Evolutionary conservation across 2,329 filamentous ascomycete species (phyloP).

Genomic region (Ophiosphaerella korrae): DNA sequence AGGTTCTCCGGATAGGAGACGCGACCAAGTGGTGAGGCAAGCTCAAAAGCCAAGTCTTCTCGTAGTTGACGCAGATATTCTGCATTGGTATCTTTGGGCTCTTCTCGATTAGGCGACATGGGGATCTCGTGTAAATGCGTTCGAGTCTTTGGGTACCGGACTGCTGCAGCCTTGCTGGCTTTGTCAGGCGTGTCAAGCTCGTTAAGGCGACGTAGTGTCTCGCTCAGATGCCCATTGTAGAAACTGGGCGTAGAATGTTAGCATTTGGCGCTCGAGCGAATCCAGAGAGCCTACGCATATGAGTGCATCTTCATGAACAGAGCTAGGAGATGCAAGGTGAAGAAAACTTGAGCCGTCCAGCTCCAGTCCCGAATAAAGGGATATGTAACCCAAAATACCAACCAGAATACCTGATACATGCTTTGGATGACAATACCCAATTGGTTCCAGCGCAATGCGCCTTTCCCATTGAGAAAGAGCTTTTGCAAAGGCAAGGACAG

Average conservation of each 20-base stretch:
- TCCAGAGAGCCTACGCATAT: constrained; percentile 62
- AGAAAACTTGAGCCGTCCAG: constrained; percentile 96
- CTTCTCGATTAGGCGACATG: constrained; percentile 49
- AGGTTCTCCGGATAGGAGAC: constrained; percentile 91
- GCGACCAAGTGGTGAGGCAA: constrained; percentile 87
- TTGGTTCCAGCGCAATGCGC: constrained; percentile 71
- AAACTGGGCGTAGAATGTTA: constrained; percentile 57
- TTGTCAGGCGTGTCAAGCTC: constrained; percentile 79
- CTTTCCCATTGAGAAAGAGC: constrained; percentile 63
- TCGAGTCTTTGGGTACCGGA: constrained; percentile 68
- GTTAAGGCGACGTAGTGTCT: constrained; percentile 79
- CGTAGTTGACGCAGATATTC: constrained; percentile 68
- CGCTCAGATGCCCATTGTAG: constrained; percentile 93
- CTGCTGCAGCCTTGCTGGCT: constrained; percentile 70
- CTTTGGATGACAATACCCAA: constrained; percentile 85
- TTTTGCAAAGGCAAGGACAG: constrained; percentile 75
- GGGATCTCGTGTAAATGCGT: constrained; percentile 61
- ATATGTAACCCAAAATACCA: constrained; percentile 79
- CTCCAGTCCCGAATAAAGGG: constrained; percentile 89
- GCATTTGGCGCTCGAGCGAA: not conserved
- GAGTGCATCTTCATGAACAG: constrained; percentile 99
- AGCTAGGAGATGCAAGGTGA: constrained; percentile 87
- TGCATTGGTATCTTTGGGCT: constrained; percentile 47
- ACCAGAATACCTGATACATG: constrained; percentile 78
- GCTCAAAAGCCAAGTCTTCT: constrained; percentile 84